These are phyloP conservation scores for Coleophoma cylindrospora DNA, from an alignment of 2,329 filamentous ascomycete genomes.

Conservation along the genomic window DNA sequence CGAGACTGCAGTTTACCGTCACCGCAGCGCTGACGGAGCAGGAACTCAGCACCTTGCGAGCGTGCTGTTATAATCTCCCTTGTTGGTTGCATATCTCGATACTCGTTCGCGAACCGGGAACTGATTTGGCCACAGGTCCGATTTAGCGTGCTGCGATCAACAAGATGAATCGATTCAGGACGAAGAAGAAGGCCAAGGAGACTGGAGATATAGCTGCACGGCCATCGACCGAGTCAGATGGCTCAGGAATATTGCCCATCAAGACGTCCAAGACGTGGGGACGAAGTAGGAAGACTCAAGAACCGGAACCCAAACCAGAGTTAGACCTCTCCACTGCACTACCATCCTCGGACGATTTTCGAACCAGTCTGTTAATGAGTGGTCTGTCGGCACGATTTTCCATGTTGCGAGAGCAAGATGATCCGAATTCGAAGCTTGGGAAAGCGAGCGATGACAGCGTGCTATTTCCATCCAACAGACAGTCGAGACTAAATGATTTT, in stretches of 20 bases:
- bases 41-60: conserved; percentile 13
- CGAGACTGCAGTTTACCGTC: neutral
- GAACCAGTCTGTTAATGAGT: conserved; percentile 93
- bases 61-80: conserved; percentile 15
- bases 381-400: conserved; percentile 93
- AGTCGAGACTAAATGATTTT: conserved; percentile 71
- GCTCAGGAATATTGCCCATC: conserved; percentile 17
- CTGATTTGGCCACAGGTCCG: neutral
- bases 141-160: conserved; percentile 3
- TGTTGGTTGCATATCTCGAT: conserved; percentile 7
- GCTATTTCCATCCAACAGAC: conserved; percentile 67
- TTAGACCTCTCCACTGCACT: conserved; percentile 71
- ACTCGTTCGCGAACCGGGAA: neutral
- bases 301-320: conserved; percentile 54
- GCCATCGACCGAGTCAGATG: conserved; percentile 51
- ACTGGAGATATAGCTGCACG: conserved; percentile 36
- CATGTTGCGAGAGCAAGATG: conserved; percentile 93
- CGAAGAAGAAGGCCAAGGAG: conserved; percentile 65
- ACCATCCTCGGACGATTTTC: conserved; percentile 82
- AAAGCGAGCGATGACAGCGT: conserved; percentile 97
- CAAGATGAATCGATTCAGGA: conserved; percentile 73
- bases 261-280: conserved; percentile 50
- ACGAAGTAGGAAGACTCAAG: conserved; percentile 46
- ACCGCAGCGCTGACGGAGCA: conserved; percentile 6
- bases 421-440: conserved; percentile 80